Evolutionary conservation across 2,329 filamentous ascomycete species (phyloP), one percentile per base, ranked within the genome.

Genomic region (Trichoderma afroharzianum): DNA sequence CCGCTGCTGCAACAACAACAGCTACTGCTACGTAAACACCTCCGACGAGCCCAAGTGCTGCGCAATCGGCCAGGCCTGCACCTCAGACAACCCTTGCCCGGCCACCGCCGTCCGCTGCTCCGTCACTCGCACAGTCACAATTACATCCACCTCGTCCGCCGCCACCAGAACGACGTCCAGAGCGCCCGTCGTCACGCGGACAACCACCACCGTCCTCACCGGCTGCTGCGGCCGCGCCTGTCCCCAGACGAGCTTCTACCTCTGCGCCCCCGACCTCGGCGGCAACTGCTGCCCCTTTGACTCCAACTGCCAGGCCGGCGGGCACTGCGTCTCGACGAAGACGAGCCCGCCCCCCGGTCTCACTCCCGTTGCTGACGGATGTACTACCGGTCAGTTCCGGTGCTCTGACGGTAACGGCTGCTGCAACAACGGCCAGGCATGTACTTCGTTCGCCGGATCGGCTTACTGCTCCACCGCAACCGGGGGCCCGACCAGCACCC

Each of bases 211-310:
- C 15, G 74, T 75, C 15, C 73, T 74, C 32, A 63, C 73, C 4
- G 80, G 81, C 24, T 85, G 85, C 74, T 83, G 83, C 74, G 73
- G 76, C 36, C 82, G 84, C 1, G 72, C 73, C 1, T 86, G 85
- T 66, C 81, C 81, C 12, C 75, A 72, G 58, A 81, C 82, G 28
- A 83, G 81, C 74, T 76, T 80, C 62, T 88, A 84, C 74, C 80
- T 80, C 28, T 89, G 87, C 74, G 79, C 85, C 21, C 39, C 71
- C 9, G 75, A 71, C 2, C 80, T 85, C 32, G 85, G 87, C 70
- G 83, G 83, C 21, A 81, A 82, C 63, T 89, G 88, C 79, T 89
- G 88, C 74, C 68, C 75, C 9, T 86, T 82, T 74, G 84, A 82
- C 53, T 79, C 77, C 21, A 77, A 80, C 12, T 89, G 87, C 76